Evolutionary conservation across 208 protist genomes (phyloP), one percentile per base, ranked within the genome.

Genomic region (Perkinsela sp.): DNA sequence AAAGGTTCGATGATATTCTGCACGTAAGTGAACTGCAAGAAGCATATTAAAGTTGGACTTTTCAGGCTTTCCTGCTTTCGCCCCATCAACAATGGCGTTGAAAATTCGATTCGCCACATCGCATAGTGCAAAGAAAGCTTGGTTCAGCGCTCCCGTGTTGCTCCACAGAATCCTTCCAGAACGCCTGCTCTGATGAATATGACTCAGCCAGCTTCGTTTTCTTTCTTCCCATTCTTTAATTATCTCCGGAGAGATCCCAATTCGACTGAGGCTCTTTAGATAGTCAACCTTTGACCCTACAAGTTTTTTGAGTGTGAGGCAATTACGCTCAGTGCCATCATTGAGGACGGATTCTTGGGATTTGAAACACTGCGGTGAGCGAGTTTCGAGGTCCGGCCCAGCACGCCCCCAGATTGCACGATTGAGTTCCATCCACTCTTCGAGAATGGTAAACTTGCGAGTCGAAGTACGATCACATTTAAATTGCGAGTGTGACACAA

Each of bases 61-160:
- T 68, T 90, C 80, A 30, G 65, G 32, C 0, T 72, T 68, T n/a
- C 71, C 68, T 0, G 79, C 73, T 15, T 31, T 75, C 48, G 89
- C 83, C 65, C 80, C 78, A 29, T 75, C 74, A 1, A 86, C 68
- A 29, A 89, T 65, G 0, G 69, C 78, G 15, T 84, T 66, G 75
- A 90, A 80, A 31, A 93, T 69, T 48, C 83, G 78, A 71, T 80
- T 87, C 6, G 71, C 84, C 1, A 90, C 83, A 15, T 93, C 87
- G 72, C 87, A 93, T 1, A 90, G 71, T 32, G 89, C 82, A 68
- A 85, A 89, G 72, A 93, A 93, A 30, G 83, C 82, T 1, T 73
- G 32, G 71, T 88, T 88, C 83, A 93, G 86, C 13, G 75, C 74
- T 0, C 82, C 86, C 0, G 32, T 72, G 69, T 90, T 93, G 67